phyloP scores from a whole-genome alignment of 176 grass and related monocot genomes.

The Oryza officinalis region DNA sequence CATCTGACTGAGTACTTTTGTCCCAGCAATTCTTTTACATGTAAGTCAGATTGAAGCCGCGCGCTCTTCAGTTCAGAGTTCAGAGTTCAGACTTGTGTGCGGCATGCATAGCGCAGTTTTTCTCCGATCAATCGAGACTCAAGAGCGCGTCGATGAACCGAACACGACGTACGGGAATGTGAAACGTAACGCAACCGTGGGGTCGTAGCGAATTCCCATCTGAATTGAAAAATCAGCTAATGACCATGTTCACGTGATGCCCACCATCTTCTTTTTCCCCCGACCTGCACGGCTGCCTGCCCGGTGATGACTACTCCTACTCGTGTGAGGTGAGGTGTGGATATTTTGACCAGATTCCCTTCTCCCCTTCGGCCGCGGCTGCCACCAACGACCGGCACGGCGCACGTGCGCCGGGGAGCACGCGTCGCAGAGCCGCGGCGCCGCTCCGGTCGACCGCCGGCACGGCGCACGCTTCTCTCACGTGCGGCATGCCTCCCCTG shows the following conservation, averaged over 20 bases:
- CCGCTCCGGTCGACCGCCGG: neutral
- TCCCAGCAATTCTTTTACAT: neutral
- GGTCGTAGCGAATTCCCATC: neutral
- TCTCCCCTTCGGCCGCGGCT: neutral
- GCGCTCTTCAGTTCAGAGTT: neutral
- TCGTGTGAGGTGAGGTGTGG: too few relatives aligned
- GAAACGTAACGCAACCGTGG: neutral
- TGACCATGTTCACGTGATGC: conserved; percentile 26
- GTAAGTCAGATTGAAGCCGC: neutral
- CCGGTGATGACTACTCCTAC: too few relatives aligned
- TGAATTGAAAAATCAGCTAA: neutral
- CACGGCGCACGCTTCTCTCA: neutral
- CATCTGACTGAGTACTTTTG: neutral
- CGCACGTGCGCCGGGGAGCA: conserved; percentile 35
- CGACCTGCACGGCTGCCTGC: neutral
- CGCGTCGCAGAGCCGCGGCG: conserved; percentile 15
- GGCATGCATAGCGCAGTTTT: neutral
- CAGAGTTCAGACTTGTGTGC: neutral
- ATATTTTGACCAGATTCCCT: conserved; percentile 53
- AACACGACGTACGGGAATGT: neutral
- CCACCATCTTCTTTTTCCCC: conserved; percentile 18
- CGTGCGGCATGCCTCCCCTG: neutral
- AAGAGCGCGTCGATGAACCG: too few relatives aligned
- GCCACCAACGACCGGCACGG: neutral
- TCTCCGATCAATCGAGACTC: neutral